A percentile compares a stretch with the other conserved stretches of the same genome.
Conservation (phyloP, 257 asterid species). For the Nicotiana sylvestris region DNA sequence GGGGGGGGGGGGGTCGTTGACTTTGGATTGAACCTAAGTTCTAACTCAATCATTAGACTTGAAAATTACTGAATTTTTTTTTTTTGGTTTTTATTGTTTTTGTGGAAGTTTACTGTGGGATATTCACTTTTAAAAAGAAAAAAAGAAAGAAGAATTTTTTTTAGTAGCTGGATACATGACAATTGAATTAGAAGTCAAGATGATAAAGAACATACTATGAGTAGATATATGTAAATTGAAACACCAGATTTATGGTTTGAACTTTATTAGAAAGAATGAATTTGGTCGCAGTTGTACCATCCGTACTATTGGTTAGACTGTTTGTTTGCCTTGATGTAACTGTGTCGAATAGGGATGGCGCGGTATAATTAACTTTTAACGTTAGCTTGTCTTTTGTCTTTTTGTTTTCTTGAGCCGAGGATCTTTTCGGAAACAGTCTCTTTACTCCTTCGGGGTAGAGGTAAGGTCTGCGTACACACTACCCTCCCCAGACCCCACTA, state of each 20-base stretch:
- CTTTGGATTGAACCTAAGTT: neutral
- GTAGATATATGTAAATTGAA: neutral
- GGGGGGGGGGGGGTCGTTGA: neutral
- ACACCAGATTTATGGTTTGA: neutral
- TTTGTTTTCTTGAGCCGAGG: no score
- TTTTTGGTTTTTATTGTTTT: neutral
- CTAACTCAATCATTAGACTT: neutral
- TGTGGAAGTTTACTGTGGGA: slow-evolving; percentile 2
- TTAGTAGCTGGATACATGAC: neutral
- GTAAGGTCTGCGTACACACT: no score
- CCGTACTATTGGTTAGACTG: neutral
- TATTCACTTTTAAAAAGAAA: neutral
- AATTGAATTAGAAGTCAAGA: neutral
- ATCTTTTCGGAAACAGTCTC: no score
- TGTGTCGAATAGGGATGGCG: neutral
- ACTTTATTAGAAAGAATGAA: neutral
- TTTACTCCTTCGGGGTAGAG: no score
- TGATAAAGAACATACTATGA: neutral
- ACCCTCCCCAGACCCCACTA: no score
- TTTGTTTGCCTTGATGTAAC: neutral
- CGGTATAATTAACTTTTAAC: neutral
- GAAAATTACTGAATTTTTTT: neutral
- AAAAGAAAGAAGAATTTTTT: neutral
- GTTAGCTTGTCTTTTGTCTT: neutral
- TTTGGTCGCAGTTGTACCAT: neutral